These are phyloP conservation scores for Yamadazyma akitaensis DNA, from an alignment of 805 yeast species.

Conservation along the genomic window DNA sequence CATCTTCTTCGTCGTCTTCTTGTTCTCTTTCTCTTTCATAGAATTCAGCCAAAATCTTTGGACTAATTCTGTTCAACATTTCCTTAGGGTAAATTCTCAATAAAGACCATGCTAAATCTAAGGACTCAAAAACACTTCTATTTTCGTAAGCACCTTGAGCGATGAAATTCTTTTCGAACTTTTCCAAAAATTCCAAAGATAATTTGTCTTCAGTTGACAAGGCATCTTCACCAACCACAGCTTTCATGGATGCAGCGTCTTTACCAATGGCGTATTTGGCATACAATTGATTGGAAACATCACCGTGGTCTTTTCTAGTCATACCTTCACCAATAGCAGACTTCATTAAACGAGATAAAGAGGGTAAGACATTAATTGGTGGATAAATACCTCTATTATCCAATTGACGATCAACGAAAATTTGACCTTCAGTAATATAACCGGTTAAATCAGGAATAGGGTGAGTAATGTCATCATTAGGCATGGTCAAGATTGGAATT, in stretches of 20 bases:
- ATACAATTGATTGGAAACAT: conserved; percentile 96
- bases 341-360: conserved; percentile 97
- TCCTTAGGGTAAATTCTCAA: conserved; percentile 99
- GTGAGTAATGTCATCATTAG: conserved; percentile 99
- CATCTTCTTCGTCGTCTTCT: conserved; percentile 51
- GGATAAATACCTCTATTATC: conserved; percentile 97
- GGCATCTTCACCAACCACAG: conserved; percentile 99
- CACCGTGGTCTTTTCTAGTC: conserved; percentile 99
- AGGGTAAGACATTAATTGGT: conserved; percentile 97
- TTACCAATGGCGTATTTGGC: conserved; percentile 99
- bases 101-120: conserved; percentile 97
- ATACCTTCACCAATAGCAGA: conserved; percentile 99
- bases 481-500: conserved; percentile 98
- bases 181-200: conserved; percentile 95
- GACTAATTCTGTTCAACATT: conserved; percentile 96
- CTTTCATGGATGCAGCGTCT: conserved; percentile 99
- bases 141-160: conserved; percentile 96
- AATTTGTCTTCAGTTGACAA: conserved; percentile 95
- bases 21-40: conserved; percentile 83
- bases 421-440: conserved; percentile 98
- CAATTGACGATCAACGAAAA: conserved; percentile 93
- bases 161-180: conserved; percentile 94
- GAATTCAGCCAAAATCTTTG: conserved; percentile 92
- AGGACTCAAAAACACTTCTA: conserved; percentile 89
- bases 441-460: conserved; percentile 99